These are phyloP conservation scores for Botryotinia calthae DNA, from an alignment of 2,329 filamentous ascomycete species.

Conservation along the genomic window DNA sequence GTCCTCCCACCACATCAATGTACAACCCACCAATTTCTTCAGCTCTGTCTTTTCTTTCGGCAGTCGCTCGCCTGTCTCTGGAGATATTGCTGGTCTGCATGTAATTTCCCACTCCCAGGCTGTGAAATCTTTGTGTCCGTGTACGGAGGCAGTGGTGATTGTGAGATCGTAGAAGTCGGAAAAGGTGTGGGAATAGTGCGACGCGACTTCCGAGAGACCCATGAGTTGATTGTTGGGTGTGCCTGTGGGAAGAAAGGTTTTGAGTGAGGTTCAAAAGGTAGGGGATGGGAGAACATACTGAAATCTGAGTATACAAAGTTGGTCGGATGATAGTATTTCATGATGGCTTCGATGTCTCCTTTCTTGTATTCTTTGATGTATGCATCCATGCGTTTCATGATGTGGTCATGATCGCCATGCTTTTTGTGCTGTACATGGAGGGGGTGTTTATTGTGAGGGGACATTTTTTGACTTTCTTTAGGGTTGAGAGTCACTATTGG, in stretches of 20 bases:
- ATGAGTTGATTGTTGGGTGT: neutral
- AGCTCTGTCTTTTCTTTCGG: neutral
- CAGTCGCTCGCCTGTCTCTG: neutral
- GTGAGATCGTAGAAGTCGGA: neutral
- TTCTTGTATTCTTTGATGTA: slow-evolving; percentile 10
- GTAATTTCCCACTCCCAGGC: slow-evolving; percentile 5
- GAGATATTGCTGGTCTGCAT: neutral
- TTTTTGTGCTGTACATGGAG: slow-evolving; percentile 1
- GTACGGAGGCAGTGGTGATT: slow-evolving; percentile 3
- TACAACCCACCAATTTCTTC: neutral
- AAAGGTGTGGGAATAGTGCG: neutral
- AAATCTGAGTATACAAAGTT: slow-evolving; percentile 18
- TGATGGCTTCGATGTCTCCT: slow-evolving; percentile 10
- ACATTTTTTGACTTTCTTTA: neutral
- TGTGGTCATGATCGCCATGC: neutral
- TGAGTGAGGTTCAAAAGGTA: neutral
- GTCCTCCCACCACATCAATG: slow-evolving; percentile 16
- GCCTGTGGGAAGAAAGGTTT: neutral
- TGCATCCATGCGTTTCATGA: slow-evolving; percentile 11
- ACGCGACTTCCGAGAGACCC: neutral
- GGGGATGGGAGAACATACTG: neutral
- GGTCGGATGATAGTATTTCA: slow-evolving; percentile 9
- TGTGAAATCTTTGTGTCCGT: slow-evolving; percentile 14
- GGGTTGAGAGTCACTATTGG: neutral
- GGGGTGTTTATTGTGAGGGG: neutral